Evolutionary conservation across 345 rosid genomes (phyloP), one percentile per base, ranked within the genome.

Genomic region (Balakata baccata): DNA sequence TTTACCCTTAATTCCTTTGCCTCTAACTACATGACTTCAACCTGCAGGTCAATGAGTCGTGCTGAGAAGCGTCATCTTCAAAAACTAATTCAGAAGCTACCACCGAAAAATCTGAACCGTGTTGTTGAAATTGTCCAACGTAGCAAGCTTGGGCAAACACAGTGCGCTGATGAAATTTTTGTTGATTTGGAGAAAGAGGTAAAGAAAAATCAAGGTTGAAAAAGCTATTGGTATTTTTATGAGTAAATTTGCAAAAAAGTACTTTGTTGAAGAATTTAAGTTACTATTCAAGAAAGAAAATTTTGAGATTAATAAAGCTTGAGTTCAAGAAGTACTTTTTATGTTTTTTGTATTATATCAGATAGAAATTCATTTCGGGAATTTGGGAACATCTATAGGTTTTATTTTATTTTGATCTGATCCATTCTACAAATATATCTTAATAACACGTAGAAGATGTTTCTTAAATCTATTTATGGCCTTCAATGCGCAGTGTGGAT

Each of bases 101-200:
- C 91, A 0, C 59, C 76, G 20, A 74, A 78, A 71, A 86, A 83
- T 71, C 87, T 87, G 46, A 77, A 52, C 43, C 86, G 85, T 11
- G 83, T 84, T n/a, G 80, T 66, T 75, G 89, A 79, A 64, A 83
- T 87, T 23, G 79, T 89, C 17, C 74, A 74, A 29, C 79, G 18
- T 18, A 68, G 68, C 39, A 72, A 71, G 75, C 69, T 69, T 22
- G 59, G 34, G n/a, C 75, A 72, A 69, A 51, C 23, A 0, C 68
- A 46, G 39, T 51, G 70, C 50, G 12, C 11, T 47, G 76, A 79
- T 74, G 86, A 79, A 62, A 29, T 86, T 71, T 64, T 79, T 46
- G 78, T 83, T 18, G 78, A 86, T 70, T 75, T 87, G 79, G 88
- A 85, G 49, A 66, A 68, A 72, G 78, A 86, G 89, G 91, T 86